phyloP scores from a whole-genome alignment of 495 filamentous ascomycete genomes.

The Lichina pygmaea region DNA sequence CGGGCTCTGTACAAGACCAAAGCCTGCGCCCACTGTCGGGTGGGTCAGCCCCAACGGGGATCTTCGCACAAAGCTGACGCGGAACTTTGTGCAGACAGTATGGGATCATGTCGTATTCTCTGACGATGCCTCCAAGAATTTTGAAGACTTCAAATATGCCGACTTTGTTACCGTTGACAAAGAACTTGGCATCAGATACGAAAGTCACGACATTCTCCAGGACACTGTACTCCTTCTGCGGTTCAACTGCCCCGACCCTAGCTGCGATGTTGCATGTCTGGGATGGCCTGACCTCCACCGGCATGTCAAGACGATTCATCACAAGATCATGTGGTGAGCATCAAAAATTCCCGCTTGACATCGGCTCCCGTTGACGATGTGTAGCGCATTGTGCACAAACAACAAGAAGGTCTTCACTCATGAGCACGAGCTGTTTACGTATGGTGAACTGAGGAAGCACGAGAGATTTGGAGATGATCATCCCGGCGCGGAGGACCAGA shows the following conservation, averaged over 20 bases:
- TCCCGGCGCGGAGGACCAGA: constrained; percentile 75
- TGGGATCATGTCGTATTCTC: constrained; percentile 78
- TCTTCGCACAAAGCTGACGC: not conserved
- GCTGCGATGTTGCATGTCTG: constrained; percentile 71
- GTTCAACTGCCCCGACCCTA: constrained; percentile 76
- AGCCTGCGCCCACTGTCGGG: constrained; percentile 79
- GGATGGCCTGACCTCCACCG: constrained; percentile 84
- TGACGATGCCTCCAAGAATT: constrained; percentile 51
- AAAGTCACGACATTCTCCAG: constrained; percentile 59
- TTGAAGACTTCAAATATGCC: constrained; percentile 44
- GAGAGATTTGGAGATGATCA: constrained; percentile 79
- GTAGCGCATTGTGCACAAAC: constrained; percentile 60
- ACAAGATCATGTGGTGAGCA: constrained; percentile 65
- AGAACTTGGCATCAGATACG: constrained; percentile 72
- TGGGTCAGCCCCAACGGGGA: constrained; percentile 15
- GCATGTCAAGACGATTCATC: constrained; percentile 59
- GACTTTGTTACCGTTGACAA: constrained; percentile 55
- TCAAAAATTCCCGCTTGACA: not conserved
- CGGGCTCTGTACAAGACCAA: constrained; percentile 87
- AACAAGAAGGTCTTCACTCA: constrained; percentile 98
- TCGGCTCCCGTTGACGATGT: not conserved
- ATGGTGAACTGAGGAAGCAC: constrained; percentile 56
- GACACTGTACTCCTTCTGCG: constrained; percentile 70
- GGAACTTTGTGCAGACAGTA: constrained; percentile 26
- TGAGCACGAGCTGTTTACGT: constrained; percentile 82